Evolutionary conservation across 768 basidiomycete species (phyloP), one percentile per base, ranked within the genome.

Genomic region (Crassisporium funariophilum): DNA sequence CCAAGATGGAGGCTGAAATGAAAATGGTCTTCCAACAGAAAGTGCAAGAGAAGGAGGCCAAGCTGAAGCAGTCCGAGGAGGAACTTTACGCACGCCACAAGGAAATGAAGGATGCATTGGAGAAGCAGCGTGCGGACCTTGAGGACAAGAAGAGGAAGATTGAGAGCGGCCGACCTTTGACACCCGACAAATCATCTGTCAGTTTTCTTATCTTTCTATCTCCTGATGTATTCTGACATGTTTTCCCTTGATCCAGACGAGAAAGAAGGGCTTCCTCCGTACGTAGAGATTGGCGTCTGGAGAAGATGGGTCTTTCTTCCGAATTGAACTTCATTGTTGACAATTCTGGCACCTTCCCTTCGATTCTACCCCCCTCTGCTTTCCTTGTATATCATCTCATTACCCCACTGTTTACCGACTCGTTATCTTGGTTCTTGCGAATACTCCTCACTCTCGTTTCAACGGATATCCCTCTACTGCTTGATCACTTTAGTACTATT

Each of bases 1-100:
- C 91, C 46, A 99, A 99, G 84, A 98, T 98, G 88, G 97, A 99
- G 74, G 90, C 94, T 46, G 97, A 98, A 79, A 99, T 99, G 97
- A 98, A 98, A 84, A 93, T 95, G 91, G 97, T 99, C 59, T 99
- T 99, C 93, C 94, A 95, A 66, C 97, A 98, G 72, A 99, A 99
- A 70, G 97, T 99, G 45, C 92, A 94, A 67, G 97, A 99, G 69
- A 98, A 99, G 78, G 97, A 99, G 67, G 83, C 92, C 55, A 98
- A 98, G 72, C 80, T 99, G 66, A 98, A 98, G 76, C 97, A 98
- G 70, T 92, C 89, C 43, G 97, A 99, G 72, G 97, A 98, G 73
- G 97, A 98, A 75, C 82, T 99, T 13, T 99, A 99, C 65, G 89
- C 95, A 49, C 86, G 95, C 50, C 97, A 99, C 78, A 88, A 92